These are phyloP conservation scores for Rhodotorula taiwanensis DNA, from an alignment of 768 basidiomycete genomes.

Conservation along the genomic window DNA sequence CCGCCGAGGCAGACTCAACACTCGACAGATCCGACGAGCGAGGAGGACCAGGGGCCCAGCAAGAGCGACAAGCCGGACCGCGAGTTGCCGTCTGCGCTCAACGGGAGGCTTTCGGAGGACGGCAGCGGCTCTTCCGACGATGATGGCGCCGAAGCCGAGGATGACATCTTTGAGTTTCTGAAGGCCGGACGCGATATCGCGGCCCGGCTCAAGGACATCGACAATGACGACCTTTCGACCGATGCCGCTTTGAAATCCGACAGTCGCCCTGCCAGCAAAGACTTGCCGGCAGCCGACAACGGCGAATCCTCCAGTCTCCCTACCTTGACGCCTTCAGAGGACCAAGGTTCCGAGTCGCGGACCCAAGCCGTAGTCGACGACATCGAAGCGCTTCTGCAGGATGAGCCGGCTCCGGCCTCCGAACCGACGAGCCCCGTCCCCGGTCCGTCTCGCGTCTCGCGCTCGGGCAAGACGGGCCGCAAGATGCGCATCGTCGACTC, in stretches of 20 bases:
- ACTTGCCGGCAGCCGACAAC: too few relatives aligned
- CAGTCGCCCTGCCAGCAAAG: too few relatives aligned
- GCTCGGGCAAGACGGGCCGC: not conserved
- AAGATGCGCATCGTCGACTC: conserved; percentile 20
- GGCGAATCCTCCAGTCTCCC: conserved; percentile 11
- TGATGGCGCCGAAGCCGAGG: conserved; percentile 1
- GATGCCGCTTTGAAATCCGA: not conserved
- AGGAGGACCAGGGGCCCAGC: conserved; percentile 17
- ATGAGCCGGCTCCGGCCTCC: not conserved
- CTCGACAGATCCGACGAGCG: conserved; percentile 33
- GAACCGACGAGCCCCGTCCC: not conserved
- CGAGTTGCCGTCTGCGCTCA: too few relatives aligned
- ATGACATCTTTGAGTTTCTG: not conserved
- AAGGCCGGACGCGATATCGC: not conserved
- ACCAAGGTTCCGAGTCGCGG: too few relatives aligned
- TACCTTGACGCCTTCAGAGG: conserved; percentile 9
- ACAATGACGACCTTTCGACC: conserved; percentile 5
- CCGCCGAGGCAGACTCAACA: conserved; percentile 5
- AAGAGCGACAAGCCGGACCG: too few relatives aligned
- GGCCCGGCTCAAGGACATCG: conserved; percentile 10
- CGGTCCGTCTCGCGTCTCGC: too few relatives aligned
- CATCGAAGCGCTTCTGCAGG: not conserved
- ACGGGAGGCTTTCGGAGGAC: too few relatives aligned
- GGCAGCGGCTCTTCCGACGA: too few relatives aligned
- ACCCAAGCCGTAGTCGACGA: not conserved